Evolutionary conservation across 371 early-diverging fungal species (phyloP).

Genomic region (Vairimorpha necatrix): DNA sequence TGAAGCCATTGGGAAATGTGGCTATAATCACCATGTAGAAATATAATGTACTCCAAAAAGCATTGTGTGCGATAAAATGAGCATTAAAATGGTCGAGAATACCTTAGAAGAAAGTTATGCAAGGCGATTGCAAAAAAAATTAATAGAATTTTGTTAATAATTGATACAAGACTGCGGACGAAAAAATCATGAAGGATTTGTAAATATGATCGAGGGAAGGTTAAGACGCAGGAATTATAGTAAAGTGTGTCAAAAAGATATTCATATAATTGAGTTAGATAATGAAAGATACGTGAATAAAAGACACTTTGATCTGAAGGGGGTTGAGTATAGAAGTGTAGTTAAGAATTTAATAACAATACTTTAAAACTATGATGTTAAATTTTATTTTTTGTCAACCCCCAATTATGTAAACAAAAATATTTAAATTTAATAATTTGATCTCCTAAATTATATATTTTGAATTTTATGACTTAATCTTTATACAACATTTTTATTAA

Average conservation of each 20-base stretch:
- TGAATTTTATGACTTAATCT: too few species aligned
- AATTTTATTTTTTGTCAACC: neutral
- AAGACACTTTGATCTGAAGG: constrained; percentile 30
- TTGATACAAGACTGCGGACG: neutral
- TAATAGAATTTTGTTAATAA: neutral
- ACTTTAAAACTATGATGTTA: neutral
- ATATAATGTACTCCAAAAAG: constrained; percentile 19
- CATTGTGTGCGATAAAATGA: neutral
- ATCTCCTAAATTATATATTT: too few species aligned
- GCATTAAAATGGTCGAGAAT: constrained; percentile 13
- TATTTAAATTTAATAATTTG: too few species aligned
- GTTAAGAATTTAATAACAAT: neutral
- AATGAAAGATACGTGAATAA: constrained; percentile 7
- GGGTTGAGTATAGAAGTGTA: neutral
- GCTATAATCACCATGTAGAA: neutral
- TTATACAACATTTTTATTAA: too few species aligned
- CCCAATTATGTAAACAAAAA: neutral
- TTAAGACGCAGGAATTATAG: neutral
- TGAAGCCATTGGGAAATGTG: constrained; percentile 1
- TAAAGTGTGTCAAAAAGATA: constrained; percentile 10
- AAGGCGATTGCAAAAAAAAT: constrained; percentile 1
- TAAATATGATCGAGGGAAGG: neutral
- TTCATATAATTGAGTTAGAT: constrained; percentile 2
- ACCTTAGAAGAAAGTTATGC: neutral
- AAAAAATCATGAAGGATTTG: neutral